Percentiles rank a stretch among this genome's conserved stretches.
Conservation (phyloP, 2,329 filamentous ascomycete species). For the Aspergillus neotritici region DNA sequence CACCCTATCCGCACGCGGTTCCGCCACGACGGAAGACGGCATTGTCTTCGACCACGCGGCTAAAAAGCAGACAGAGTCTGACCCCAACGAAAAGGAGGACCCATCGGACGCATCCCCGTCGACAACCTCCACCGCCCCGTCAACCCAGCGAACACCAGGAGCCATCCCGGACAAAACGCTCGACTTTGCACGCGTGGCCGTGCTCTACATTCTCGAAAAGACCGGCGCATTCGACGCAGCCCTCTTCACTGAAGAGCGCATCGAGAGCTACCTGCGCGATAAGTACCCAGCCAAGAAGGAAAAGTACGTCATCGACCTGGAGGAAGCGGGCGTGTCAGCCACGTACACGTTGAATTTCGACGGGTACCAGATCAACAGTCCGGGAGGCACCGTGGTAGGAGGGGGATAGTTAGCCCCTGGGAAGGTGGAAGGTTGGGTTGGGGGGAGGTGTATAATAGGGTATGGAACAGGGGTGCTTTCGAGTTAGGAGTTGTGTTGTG, state of each 20-base stretch:
- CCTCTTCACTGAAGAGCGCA: constrained; percentile 23
- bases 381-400: constrained; percentile 27
- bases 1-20: constrained; percentile 19
- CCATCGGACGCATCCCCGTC: constrained; percentile 23
- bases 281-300: constrained; percentile 17
- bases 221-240: constrained; percentile 28
- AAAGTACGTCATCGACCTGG: constrained; percentile 20
- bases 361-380: constrained; percentile 29
- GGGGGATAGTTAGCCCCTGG: constrained; percentile 7
- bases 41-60: constrained; percentile 31
- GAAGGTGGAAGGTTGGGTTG: too few species aligned
- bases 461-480: too few species aligned
- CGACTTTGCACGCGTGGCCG: constrained; percentile 32
- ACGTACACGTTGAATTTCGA: constrained; percentile 33
- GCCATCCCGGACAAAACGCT: constrained; percentile 20
- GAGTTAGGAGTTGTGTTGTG: too few species aligned
- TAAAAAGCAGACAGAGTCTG: too few species aligned
- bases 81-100: constrained; percentile 8
- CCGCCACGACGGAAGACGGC: constrained; percentile 31
- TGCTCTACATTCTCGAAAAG: constrained; percentile 39
- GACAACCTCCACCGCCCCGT: constrained; percentile 14
- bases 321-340: constrained; percentile 17
- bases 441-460: too few species aligned
- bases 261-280: constrained; percentile 28
- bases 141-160: constrained; percentile 9